Evolutionary conservation across 305 asterid species (phyloP), one percentile per base, ranked within the genome.

Genomic region (Fraxinus platypoda): DNA sequence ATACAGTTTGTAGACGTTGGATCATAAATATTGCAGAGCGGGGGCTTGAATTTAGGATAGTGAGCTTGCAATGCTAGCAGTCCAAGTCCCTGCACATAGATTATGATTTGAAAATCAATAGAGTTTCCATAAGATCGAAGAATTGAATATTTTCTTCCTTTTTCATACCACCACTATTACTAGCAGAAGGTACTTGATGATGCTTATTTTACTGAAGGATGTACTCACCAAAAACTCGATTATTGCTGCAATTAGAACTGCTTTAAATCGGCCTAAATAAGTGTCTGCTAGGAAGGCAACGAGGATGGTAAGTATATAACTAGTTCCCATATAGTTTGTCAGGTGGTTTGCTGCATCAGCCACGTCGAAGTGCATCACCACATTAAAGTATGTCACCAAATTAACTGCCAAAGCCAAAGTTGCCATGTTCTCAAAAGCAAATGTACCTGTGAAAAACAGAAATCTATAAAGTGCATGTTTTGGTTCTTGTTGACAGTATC

Each of bases 11-110:
- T 25, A 11, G 88, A 81, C 15, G 33, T 87, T 72, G 88, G 91
- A 77, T 90, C 95, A 7, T 31, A 86, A 6, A 88, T 76, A 74
- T 89, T 90, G 93, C 98, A 94, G 0, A 66, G 8, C 2, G 93
- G 90, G 26, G 97, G 98, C 84, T 76, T 89, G 66, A 92, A 82
- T 23, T 89, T 88, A 0, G 86, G 88, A 73, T 80, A 84, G 84
- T 92, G 92, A 15, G 97, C 98, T 85, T 94, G 98, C 78, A 91
- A 43, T 3, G 97, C 88, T 46, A 94, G 87, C 37, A 94, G 72
- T 13, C 91, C 95, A 2, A 94, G 88, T 38, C 98, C 98, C 98
- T 94, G 66, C 66, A 54, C 66, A 6, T 54, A 8, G 66, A 54
- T 54, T 54, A n/a, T 54, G 26, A 54, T 54, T 54, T 54, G 64